Evolutionary conservation across 768 basidiomycete genomes (phyloP).

Genomic region (Suillus sp.): DNA sequence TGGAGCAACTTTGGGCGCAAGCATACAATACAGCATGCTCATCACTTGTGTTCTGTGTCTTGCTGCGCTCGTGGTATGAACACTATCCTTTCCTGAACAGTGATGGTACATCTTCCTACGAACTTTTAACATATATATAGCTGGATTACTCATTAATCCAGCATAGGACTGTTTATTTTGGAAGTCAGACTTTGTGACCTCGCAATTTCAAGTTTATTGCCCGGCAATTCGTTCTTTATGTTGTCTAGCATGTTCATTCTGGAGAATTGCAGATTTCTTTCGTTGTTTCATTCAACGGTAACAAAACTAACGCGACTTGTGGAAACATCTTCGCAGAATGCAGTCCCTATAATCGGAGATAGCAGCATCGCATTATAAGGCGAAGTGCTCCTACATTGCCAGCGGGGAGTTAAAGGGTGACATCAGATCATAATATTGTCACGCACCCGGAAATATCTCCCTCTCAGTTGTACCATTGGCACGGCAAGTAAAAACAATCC

Average conservation of each 20-base stretch:
- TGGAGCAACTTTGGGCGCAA: conserved; percentile 1
- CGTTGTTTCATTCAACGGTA: too few relatives aligned
- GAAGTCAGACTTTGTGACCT: background rate
- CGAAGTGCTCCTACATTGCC: background rate
- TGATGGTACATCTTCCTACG: background rate
- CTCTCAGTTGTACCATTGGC: conserved; percentile 38
- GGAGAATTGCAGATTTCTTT: background rate
- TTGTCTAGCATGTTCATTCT: background rate
- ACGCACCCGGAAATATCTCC: conserved; percentile 37
- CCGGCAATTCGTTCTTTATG: background rate
- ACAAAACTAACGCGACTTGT: background rate
- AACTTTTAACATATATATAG: background rate
- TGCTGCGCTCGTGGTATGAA: background rate
- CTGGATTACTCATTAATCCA: background rate
- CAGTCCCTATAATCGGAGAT: background rate
- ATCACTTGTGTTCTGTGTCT: background rate
- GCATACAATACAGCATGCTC: background rate
- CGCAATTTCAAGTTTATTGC: background rate
- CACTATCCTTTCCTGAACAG: background rate
- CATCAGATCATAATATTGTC: background rate
- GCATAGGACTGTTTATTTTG: background rate
- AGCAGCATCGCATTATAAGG: background rate
- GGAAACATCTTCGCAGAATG: background rate
- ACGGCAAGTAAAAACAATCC: conserved; percentile 40
- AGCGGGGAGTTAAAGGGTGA: background rate